A percentile compares a stretch with the other conserved stretches of the same genome.
phyloP scores from a whole-genome alignment of 2,329 filamentous ascomycete species.

The Emydomyces testavorans region DNA sequence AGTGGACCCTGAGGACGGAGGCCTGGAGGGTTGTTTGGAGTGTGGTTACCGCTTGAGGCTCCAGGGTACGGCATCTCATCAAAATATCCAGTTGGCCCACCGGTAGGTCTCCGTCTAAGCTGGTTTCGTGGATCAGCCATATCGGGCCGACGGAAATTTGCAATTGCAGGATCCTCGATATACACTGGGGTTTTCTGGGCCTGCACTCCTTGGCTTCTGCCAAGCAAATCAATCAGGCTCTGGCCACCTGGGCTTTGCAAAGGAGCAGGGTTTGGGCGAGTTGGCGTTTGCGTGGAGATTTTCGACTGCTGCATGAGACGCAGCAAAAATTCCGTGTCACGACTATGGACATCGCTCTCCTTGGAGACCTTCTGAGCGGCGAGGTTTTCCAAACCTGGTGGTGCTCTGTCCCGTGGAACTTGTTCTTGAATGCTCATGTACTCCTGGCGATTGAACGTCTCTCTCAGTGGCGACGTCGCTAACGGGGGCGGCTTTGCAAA shows the following conservation, averaged over 20 bases:
- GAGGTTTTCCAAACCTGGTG: constrained; percentile 23
- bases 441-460: constrained; percentile 25
- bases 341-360: constrained; percentile 34
- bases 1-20: constrained; percentile 26
- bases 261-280: constrained; percentile 21
- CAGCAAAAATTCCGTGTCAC: constrained; percentile 74
- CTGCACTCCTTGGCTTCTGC: constrained; percentile 25
- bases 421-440: constrained; percentile 23
- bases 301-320: constrained; percentile 61
- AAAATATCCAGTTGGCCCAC: constrained; percentile 32
- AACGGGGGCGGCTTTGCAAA: constrained; percentile 21
- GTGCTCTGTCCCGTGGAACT: constrained; percentile 19
- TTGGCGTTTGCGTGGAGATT: constrained; percentile 22
- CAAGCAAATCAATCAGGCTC: constrained; percentile 29
- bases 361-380: constrained; percentile 26
- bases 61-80: constrained; percentile 31
- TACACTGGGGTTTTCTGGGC: constrained; percentile 30
- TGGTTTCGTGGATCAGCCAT: constrained; percentile 23
- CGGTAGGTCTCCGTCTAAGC: constrained; percentile 29
- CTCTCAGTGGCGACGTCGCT: constrained; percentile 25
- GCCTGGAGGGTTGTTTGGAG: constrained; percentile 27
- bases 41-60: constrained; percentile 24
- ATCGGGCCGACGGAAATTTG: constrained; percentile 33
- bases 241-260: constrained; percentile 25
- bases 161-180: constrained; percentile 36